A percentile compares a stretch with the other conserved stretches of the same genome.
Evolutionary conservation across 768 basidiomycete genomes (phyloP).

Genomic region (Rhodotorula taiwanensis): DNA sequence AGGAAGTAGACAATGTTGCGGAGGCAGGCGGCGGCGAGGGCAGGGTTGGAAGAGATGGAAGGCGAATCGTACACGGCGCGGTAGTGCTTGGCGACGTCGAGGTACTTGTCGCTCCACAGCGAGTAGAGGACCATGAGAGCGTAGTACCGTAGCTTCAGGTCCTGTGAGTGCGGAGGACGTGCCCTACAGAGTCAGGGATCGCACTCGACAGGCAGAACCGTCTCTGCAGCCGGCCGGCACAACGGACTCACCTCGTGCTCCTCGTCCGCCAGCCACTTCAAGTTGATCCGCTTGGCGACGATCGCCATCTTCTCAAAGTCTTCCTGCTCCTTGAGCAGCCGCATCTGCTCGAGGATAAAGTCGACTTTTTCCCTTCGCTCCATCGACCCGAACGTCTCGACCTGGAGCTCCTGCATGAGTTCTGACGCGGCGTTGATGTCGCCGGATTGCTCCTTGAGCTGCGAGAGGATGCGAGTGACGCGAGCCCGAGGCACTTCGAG

Average conservation of each 20-base stretch:
- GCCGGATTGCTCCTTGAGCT: constrained; percentile 70
- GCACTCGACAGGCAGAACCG: not conserved
- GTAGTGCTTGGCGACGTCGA: constrained; percentile 91
- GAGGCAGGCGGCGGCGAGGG: constrained; percentile 56
- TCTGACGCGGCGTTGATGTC: constrained; percentile 65
- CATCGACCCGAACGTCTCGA: constrained; percentile 99
- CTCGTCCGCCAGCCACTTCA: constrained; percentile 79
- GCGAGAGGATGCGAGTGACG: constrained; percentile 77
- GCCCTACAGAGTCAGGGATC: not conserved
- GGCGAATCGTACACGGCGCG: constrained; percentile 97
- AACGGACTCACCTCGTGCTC: constrained; percentile 66
- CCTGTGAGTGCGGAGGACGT: constrained; percentile 51
- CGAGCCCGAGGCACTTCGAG: constrained; percentile 93
- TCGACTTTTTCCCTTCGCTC: constrained; percentile 95
- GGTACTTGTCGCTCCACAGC: constrained; percentile 71
- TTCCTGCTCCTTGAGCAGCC: constrained; percentile 60
- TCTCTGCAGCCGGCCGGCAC: too few relatives aligned
- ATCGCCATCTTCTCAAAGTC: constrained; percentile 93
- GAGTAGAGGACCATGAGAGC: constrained; percentile 94
- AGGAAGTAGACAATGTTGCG: constrained; percentile 94
- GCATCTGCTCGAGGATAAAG: constrained; percentile 96
- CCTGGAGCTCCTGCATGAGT: constrained; percentile 85
- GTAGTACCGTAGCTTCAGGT: constrained; percentile 91
- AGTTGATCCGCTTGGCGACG: constrained; percentile 86
- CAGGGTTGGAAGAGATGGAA: constrained; percentile 58